Evolutionary conservation across 352 stramenopile species (phyloP), one percentile per base, ranked within the genome.

Genomic region (Hyaloperonospora arabidopsidis): DNA sequence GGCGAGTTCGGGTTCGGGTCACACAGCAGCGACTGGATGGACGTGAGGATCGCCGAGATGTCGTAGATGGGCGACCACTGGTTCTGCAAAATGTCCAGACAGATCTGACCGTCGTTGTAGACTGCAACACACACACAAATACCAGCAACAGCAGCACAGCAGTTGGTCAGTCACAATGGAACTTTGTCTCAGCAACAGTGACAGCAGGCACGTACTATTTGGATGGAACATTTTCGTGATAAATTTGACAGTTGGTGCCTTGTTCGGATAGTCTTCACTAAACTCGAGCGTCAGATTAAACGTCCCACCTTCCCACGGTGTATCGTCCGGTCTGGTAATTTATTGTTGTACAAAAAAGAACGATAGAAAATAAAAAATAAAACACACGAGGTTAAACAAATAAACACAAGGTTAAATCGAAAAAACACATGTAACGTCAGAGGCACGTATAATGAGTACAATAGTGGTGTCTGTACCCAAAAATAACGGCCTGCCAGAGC

Each of bases 21-120:
- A 63, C 94, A 98, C 52, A 99, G 76, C 43, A 99, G 72, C 65
- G 93, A 98, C 83, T 99, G 97, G 67, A 99, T 99, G 59, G 90
- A 98, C 36, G 96, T 98, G 49, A 99, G 79, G 71, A 99, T 99
- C 22, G 96, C 96, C 23, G 92, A 98, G 68, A 99, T 98, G 67
- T 99, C 96, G 72, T 99, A 99, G 72, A 99, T 99, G 14, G 97
- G 97, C 71, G 89, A 98, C 97, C 97, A 99, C 72, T 99, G 96
- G 77, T 99, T 99, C 72, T 99, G 96, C 62, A 99, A 80, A 72
- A 99, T 99, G 68, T 99, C 97, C 49, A 99, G 74, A 78, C 93
- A 98, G 59, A 98, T 97, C 63, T 89, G 78, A 17, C 85, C 86
- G 60, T 94, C 84, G 36, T 88, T 90, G 69, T 95, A 95, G 52